Percentiles rank a stretch among this genome's conserved stretches.
These are phyloP conservation scores for Ilyonectria destructans DNA, from an alignment of 2,329 filamentous ascomycete genomes.

Conservation along the genomic window DNA sequence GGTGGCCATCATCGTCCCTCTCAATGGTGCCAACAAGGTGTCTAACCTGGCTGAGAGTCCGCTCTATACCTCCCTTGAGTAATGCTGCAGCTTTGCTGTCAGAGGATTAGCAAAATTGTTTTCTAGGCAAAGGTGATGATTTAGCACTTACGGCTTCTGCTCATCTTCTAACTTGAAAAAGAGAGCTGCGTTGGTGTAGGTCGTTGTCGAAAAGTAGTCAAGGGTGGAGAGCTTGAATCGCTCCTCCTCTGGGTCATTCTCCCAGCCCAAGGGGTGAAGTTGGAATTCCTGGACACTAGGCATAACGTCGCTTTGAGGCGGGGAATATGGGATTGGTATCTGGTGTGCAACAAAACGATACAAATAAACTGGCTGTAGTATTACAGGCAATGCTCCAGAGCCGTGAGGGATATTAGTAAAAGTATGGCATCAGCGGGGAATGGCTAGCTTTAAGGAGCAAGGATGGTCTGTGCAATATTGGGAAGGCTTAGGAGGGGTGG, in stretches of 20 bases:
- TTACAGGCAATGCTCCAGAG: neutral
- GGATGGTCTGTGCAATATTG: neutral
- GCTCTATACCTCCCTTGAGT: constrained; percentile 55
- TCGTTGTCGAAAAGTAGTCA: constrained; percentile 33
- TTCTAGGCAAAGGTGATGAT: neutral
- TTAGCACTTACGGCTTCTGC: constrained; percentile 18
- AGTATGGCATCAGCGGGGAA: neutral
- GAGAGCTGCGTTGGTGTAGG: constrained; percentile 28
- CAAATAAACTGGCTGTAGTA: neutral
- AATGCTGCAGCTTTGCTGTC: constrained; percentile 26
- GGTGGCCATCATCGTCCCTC: constrained; percentile 53
- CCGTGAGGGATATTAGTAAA: neutral
- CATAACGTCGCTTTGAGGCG: constrained; percentile 14
- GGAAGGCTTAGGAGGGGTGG: neutral
- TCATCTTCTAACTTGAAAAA: constrained; percentile 30
- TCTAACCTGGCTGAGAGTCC: constrained; percentile 56
- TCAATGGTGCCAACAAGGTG: constrained; percentile 61
- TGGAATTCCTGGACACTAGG: constrained; percentile 28
- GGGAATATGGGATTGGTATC: neutral
- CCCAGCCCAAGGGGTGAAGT: constrained; percentile 34
- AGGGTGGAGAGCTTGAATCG: constrained; percentile 32
- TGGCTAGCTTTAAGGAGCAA: neutral
- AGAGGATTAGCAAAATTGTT: constrained; percentile 5
- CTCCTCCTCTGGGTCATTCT: constrained; percentile 36
- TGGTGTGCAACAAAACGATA: neutral